Evolutionary conservation across 2,329 filamentous ascomycete species (phyloP).

Genomic region (Aspergillus quadricinctus): DNA sequence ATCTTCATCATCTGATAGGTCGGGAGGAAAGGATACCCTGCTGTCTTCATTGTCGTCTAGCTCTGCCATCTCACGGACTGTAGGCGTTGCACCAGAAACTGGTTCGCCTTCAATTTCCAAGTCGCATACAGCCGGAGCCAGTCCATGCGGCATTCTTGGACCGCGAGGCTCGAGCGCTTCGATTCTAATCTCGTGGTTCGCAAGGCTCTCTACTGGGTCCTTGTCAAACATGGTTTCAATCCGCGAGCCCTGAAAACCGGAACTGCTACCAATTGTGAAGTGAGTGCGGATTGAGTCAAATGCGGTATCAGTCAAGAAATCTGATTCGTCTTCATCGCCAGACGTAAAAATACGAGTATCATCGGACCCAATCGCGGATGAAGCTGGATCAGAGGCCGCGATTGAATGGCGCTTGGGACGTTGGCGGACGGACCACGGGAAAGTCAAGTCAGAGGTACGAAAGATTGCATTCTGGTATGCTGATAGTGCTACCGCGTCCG

Average conservation of each 20-base stretch:
- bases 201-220: constrained; percentile 35
- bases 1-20: constrained; percentile 23
- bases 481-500: constrained; percentile 26
- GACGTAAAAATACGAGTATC: constrained; percentile 55
- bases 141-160: constrained; percentile 33
- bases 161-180: constrained; percentile 48
- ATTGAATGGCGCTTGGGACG: constrained; percentile 52
- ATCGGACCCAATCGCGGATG: constrained; percentile 58
- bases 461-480: constrained; percentile 22
- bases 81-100: constrained; percentile 9
- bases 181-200: constrained; percentile 42
- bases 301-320: constrained; percentile 57
- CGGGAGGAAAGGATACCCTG: constrained; percentile 20
- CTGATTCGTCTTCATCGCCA: constrained; percentile 58
- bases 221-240: constrained; percentile 64
- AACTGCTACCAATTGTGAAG: constrained; percentile 51
- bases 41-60: constrained; percentile 12
- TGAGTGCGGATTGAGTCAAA: constrained; percentile 61
- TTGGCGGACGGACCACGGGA: constrained; percentile 27
- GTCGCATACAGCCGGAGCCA: constrained; percentile 14
- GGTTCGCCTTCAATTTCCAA: constrained; percentile 19
- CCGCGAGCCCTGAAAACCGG: constrained; percentile 51
- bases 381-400: constrained; percentile 55
- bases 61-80: constrained; percentile 7
- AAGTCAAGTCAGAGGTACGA: constrained; percentile 17